Evolutionary conservation across 164 flowering plant species (phyloP).

Genomic region (Tetracentron sinense): DNA sequence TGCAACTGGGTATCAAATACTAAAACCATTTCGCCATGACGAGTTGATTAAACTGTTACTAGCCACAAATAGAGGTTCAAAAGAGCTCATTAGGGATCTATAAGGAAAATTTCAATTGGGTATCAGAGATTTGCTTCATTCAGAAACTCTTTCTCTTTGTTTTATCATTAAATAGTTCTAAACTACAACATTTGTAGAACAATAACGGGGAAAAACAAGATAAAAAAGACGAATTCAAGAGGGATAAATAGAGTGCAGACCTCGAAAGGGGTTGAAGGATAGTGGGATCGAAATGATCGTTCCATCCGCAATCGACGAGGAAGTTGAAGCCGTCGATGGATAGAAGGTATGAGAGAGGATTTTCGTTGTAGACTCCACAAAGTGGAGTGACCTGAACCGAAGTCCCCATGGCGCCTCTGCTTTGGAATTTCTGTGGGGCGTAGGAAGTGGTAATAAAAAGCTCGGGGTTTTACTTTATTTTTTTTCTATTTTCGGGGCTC

Average conservation of each 20-base stretch:
- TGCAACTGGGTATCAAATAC: no score
- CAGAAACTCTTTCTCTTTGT: neutral
- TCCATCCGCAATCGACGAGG: conserved; percentile 96
- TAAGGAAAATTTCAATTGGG: neutral
- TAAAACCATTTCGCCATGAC: no score
- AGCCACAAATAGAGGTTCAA: no score
- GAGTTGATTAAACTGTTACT: no score
- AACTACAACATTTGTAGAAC: neutral
- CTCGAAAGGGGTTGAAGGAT: conserved; percentile 87
- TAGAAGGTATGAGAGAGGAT: conserved; percentile 77
- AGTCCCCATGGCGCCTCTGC: conserved; percentile 59
- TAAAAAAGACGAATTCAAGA: neutral
- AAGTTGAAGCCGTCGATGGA: conserved; percentile 90
- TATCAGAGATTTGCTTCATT: neutral
- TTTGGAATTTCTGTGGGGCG: neutral
- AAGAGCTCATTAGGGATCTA: no score
- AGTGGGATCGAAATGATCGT: conserved; percentile 74
- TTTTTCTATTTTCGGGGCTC: no score
- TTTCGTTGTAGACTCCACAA: conserved; percentile 82
- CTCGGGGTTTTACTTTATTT: no score
- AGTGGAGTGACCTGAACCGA: conserved; percentile 94
- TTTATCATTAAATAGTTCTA: neutral
- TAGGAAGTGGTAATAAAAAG: neutral
- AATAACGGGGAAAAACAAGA: neutral
- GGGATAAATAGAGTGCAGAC: conserved; percentile 20